A percentile compares a stretch with the other conserved stretches of the same genome.
Evolutionary conservation across 495 filamentous ascomycete species (phyloP).

Genomic region (Penicillium ochrochloron): DNA sequence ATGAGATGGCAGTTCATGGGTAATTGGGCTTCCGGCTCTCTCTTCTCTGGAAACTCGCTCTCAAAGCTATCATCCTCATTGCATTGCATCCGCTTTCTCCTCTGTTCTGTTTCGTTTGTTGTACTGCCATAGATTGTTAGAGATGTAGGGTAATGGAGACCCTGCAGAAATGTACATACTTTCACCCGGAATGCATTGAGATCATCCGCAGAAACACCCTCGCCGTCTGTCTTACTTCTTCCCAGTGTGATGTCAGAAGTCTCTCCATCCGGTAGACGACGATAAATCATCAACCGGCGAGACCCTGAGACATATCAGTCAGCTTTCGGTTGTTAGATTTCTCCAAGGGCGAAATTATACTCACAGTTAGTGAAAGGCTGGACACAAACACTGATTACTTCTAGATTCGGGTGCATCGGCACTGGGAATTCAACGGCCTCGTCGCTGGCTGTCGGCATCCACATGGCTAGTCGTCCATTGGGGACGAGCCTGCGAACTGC

Average conservation of each 20-base stretch:
- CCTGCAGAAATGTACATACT: conserved; percentile 26
- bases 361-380: conserved; percentile 88
- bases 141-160: background rate
- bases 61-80: conserved; percentile 6
- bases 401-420: conserved; percentile 76
- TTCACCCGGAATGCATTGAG: conserved; percentile 79
- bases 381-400: conserved; percentile 77
- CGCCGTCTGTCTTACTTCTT: conserved; percentile 44
- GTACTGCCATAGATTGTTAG: conserved; percentile 11
- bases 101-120: conserved; percentile 6
- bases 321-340: background rate
- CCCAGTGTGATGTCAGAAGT: conserved; percentile 48
- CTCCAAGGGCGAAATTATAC: conserved; percentile 17
- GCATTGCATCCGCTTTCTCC: conserved; percentile 8
- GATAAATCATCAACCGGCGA: conserved; percentile 83
- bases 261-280: conserved; percentile 66
- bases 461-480: conserved; percentile 81
- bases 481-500: conserved; percentile 79
- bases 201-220: conserved; percentile 66
- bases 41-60: background rate
- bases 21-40: background rate
- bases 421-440: conserved; percentile 71
- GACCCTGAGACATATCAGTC: conserved; percentile 63
- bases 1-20: background rate
- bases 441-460: conserved; percentile 95